phyloP scores from a whole-genome alignment of 1,284 basidiomycete genomes.

The Pseudozyma tsukubaensis region DNA sequence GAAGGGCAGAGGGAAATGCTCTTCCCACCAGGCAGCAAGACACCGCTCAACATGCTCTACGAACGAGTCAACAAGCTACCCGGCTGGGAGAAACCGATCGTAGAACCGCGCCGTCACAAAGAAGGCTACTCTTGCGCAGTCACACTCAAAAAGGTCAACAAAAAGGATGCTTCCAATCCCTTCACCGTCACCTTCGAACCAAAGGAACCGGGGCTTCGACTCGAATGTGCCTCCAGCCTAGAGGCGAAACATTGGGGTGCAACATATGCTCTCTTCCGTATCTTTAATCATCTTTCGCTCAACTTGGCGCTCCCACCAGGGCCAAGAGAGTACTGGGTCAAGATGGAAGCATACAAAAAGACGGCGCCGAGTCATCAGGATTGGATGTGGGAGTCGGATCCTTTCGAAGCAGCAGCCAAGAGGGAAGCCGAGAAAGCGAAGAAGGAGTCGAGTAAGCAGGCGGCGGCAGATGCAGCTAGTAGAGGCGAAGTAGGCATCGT shows the following conservation, averaged over 20 bases:
- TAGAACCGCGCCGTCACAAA: slow-evolving; percentile 55
- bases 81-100: slow-evolving; percentile 65
- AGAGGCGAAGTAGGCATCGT: slow-evolving; percentile 32
- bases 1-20: slow-evolving; percentile 47
- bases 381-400: slow-evolving; percentile 66
- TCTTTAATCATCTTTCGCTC: slow-evolving; percentile 63
- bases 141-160: slow-evolving; percentile 65
- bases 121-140: slow-evolving; percentile 60
- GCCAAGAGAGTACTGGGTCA: slow-evolving; percentile 66
- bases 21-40: slow-evolving; percentile 68
- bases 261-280: slow-evolving; percentile 68
- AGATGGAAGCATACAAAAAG: slow-evolving; percentile 63
- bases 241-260: slow-evolving; percentile 68
- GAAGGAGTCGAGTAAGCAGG: slow-evolving; percentile 45
- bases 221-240: slow-evolving; percentile 51
- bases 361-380: slow-evolving; percentile 53
- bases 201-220: slow-evolving; percentile 58
- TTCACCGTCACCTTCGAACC: slow-evolving; percentile 63
- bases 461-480: slow-evolving; percentile 35
- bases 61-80: slow-evolving; percentile 65
- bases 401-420: slow-evolving; percentile 64
- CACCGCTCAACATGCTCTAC: slow-evolving; percentile 67
- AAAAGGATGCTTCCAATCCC: slow-evolving; percentile 62
- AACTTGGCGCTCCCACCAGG: slow-evolving; percentile 64
- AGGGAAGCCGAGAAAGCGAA: slow-evolving; percentile 59